phyloP scores from a whole-genome alignment of 2,329 filamentous ascomycete genomes.

The Neurospora sp. region DNA sequence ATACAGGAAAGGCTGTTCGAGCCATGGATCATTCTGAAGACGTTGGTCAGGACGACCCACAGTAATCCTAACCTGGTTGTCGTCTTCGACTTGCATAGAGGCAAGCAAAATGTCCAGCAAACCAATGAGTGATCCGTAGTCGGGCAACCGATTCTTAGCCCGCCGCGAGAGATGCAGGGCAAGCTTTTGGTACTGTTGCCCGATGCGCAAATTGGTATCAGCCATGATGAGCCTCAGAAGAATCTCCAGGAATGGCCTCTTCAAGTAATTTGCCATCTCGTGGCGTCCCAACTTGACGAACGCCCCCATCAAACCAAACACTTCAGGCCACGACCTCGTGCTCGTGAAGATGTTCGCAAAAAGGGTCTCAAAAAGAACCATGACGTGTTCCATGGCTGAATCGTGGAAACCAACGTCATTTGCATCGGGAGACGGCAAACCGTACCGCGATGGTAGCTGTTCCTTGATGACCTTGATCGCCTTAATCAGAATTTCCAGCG shows the following conservation, averaged over 20 bases:
- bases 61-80: background rate
- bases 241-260: constrained; percentile 48
- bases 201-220: constrained; percentile 37
- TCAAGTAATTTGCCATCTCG: constrained; percentile 50
- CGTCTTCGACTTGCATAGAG: constrained; percentile 20
- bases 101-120: constrained; percentile 37
- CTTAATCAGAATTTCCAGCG: constrained; percentile 39
- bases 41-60: constrained; percentile 25
- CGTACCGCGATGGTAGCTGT: constrained; percentile 37
- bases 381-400: constrained; percentile 26
- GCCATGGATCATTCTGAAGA: constrained; percentile 22
- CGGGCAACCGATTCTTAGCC: constrained; percentile 37
- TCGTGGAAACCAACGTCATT: constrained; percentile 22
- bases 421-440: constrained; percentile 20
- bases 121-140: constrained; percentile 42
- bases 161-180: constrained; percentile 41
- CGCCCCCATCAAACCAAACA: constrained; percentile 59
- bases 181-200: constrained; percentile 44
- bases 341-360: constrained; percentile 54
- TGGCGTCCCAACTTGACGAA: constrained; percentile 52
- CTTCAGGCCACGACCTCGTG: constrained; percentile 64
- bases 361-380: constrained; percentile 42
- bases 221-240: constrained; percentile 50
- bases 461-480: constrained; percentile 43
- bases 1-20: constrained; percentile 31